These are phyloP conservation scores for Sarocladiaceae sp. DNA, from an alignment of 2,329 filamentous ascomycete genomes.

Conservation along the genomic window DNA sequence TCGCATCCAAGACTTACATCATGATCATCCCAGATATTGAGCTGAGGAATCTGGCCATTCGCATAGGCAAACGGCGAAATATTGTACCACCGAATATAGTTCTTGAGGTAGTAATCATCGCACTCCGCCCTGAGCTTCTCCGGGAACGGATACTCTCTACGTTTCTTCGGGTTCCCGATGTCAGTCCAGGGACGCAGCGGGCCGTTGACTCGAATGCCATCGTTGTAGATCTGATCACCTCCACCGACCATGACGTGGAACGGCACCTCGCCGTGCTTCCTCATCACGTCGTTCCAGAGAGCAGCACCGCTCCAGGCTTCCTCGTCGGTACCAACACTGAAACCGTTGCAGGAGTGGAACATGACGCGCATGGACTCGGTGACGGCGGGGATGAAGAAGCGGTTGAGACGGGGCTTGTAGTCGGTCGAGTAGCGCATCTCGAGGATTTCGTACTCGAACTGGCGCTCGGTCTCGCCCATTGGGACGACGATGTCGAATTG, in stretches of 20 bases:
- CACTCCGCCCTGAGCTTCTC: constrained; percentile 75
- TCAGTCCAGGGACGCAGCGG: constrained; percentile 79
- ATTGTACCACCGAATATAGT: constrained; percentile 82
- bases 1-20: constrained; percentile 49
- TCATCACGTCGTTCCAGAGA: constrained; percentile 89
- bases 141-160: constrained; percentile 73
- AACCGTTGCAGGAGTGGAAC: constrained; percentile 98
- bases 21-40: constrained; percentile 98
- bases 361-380: constrained; percentile 94
- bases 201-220: constrained; percentile 80
- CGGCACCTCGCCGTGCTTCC: constrained; percentile 71
- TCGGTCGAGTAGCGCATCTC: constrained; percentile 57
- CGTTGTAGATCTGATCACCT: constrained; percentile 96
- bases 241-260: constrained; percentile 97
- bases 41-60: constrained; percentile 87
- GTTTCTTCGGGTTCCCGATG: constrained; percentile 78
- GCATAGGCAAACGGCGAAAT: constrained; percentile 80
- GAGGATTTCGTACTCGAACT: constrained; percentile 75
- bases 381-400: constrained; percentile 79
- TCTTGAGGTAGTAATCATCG: constrained; percentile 86
- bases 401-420: constrained; percentile 55
- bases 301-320: constrained; percentile 86
- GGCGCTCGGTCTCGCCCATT: constrained; percentile 63
- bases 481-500: constrained; percentile 79
- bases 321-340: constrained; percentile 82